These are phyloP conservation scores for Penicillium verrucosum DNA, from an alignment of 2,329 filamentous ascomycete species.

Conservation along the genomic window DNA sequence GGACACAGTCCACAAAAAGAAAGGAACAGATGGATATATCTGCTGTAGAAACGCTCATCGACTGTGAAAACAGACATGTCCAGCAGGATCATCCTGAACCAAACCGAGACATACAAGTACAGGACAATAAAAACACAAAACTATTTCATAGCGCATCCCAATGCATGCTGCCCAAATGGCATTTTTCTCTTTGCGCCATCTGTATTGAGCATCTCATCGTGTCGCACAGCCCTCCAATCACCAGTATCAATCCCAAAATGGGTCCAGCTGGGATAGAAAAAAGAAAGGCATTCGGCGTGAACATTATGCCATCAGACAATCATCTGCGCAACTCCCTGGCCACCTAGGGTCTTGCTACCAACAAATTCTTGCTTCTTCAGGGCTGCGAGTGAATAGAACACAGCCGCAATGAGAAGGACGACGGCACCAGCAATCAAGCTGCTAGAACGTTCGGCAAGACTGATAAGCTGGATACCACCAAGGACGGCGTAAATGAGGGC, in stretches of 20 bases:
- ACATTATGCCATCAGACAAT: constrained; percentile 62
- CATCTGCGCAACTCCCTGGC: constrained; percentile 93
- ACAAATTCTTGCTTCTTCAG: constrained; percentile 47
- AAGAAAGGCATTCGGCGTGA: constrained; percentile 1
- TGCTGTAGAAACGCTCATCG: constrained; percentile 8
- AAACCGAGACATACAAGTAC: constrained; percentile 23
- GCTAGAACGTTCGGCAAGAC: constrained; percentile 61
- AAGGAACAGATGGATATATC: constrained; percentile 3
- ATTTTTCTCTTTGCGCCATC: constrained; percentile 10
- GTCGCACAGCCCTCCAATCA: constrained; percentile 5
- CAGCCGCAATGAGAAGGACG: constrained; percentile 69
- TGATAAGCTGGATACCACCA: constrained; percentile 80
- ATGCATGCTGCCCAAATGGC: constrained; percentile 17
- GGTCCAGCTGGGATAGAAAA: not conserved
- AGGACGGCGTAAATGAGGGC: constrained; percentile 80
- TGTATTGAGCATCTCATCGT: constrained; percentile 23
- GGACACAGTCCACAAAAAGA: not conserved
- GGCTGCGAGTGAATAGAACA: constrained; percentile 65
- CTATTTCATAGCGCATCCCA: constrained; percentile 23
- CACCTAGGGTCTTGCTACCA: constrained; percentile 88
- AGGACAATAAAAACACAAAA: constrained; percentile 14
- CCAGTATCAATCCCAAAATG: constrained; percentile 1
- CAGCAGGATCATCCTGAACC: constrained; percentile 1
- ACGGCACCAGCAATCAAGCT: constrained; percentile 84
- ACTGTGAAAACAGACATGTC: constrained; percentile 10